These are phyloP conservation scores for Chaetomium cochliodes DNA, from an alignment of 495 filamentous ascomycete genomes.

Conservation along the genomic window DNA sequence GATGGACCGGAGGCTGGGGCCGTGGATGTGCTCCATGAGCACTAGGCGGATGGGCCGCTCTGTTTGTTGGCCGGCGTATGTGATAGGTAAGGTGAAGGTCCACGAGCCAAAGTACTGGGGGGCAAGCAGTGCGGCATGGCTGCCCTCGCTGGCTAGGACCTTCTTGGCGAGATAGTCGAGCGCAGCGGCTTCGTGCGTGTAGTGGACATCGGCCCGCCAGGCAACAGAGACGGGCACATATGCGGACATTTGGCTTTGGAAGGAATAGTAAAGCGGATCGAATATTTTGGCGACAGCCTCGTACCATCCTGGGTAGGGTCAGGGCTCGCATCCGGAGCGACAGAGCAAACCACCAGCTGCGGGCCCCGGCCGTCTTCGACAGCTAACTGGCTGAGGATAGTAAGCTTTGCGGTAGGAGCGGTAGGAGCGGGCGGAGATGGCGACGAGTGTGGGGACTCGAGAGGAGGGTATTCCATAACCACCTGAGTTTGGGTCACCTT, in stretches of 20 bases:
- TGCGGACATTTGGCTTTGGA: not conserved
- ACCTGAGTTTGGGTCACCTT: slow-evolving; percentile 10
- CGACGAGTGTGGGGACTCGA: not conserved
- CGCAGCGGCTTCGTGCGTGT: slow-evolving; percentile 24
- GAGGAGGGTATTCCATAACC: slow-evolving; percentile 12
- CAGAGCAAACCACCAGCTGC: slow-evolving; percentile 12
- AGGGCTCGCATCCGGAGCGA: slow-evolving; percentile 3
- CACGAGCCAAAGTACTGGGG: slow-evolving; percentile 22
- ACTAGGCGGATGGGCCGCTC: slow-evolving; percentile 19
- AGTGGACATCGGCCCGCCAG: slow-evolving; percentile 19
- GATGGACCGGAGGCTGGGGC: not conserved
- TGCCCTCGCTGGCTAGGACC: not conserved
- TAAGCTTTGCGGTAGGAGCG: not conserved
- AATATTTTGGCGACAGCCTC: slow-evolving; percentile 24
- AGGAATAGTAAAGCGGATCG: slow-evolving; percentile 26
- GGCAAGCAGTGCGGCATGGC: slow-evolving; percentile 3
- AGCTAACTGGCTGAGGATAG: slow-evolving; percentile 2
- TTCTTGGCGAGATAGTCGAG: slow-evolving; percentile 15
- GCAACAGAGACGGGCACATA: not conserved
- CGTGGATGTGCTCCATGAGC: slow-evolving; percentile 22
- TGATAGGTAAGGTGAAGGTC: slow-evolving; percentile 22
- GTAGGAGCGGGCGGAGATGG: not conserved
- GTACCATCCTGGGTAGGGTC: not conserved
- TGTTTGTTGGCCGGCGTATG: not conserved
- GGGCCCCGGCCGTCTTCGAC: slow-evolving; percentile 13